phyloP scores from a whole-genome alignment of 345 rosid genomes.

The Excoecaria agallocha region DNA sequence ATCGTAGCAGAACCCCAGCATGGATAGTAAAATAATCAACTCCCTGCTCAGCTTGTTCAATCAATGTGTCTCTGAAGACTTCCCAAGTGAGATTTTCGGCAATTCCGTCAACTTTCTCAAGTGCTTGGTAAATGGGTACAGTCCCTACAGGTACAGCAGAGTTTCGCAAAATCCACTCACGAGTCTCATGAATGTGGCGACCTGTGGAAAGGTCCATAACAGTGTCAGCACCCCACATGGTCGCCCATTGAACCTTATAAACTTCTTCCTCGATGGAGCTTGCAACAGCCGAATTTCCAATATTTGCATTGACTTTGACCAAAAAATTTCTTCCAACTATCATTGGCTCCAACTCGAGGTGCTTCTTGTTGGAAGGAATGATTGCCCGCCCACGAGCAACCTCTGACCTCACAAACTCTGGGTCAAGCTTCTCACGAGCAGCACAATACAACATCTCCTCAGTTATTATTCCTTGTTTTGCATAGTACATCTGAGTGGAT shows the following conservation, averaged over 20 bases:
- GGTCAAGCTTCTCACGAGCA: constrained; percentile 89
- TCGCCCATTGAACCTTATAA: constrained; percentile 99
- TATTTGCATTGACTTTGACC: constrained; percentile 97
- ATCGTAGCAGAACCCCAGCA: constrained; percentile 85
- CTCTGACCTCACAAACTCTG: constrained; percentile 95
- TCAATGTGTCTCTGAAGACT: constrained; percentile 80
- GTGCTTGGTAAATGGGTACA: constrained; percentile 96
- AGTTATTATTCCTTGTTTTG: constrained; percentile 92
- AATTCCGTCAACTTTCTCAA: constrained; percentile 89
- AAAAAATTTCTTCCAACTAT: constrained; percentile 90
- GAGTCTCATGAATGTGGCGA: constrained; percentile 96
- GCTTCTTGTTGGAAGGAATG: constrained; percentile 97
- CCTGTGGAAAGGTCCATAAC: constrained; percentile 99
- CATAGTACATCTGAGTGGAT: constrained; percentile 96
- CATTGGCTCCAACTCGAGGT: constrained; percentile 94
- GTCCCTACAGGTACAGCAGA: constrained; percentile 98
- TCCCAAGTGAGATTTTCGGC: constrained; percentile 96
- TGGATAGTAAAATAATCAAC: constrained; percentile 98
- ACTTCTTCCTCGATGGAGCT: constrained; percentile 99
- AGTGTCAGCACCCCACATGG: constrained; percentile 99
- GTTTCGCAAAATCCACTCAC: constrained; percentile 92
- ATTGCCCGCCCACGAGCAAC: constrained; percentile 97
- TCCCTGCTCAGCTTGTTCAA: constrained; percentile 99
- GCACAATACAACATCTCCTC: constrained; percentile 96
- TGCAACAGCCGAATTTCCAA: constrained; percentile 93